Conservation (phyloP, 129 eudicot genomes). For the Dittrichia graveolens region DNA sequence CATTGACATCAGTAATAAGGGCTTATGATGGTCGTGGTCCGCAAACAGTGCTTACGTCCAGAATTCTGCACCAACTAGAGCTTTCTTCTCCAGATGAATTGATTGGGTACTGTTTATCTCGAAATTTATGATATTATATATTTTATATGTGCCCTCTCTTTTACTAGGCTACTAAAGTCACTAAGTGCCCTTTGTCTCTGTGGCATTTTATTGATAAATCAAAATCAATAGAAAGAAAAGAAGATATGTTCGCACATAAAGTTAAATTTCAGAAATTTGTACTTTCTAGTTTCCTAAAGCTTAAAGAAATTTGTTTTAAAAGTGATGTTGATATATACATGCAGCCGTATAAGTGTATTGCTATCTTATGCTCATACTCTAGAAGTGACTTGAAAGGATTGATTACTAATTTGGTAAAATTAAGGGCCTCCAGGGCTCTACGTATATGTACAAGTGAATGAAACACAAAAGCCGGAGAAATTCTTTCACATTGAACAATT, state of each 20-base stretch:
- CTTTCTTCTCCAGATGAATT: slow-evolving; percentile 93
- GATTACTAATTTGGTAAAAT: too few species aligned
- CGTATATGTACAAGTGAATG: too few species aligned
- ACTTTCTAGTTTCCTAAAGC: neutral
- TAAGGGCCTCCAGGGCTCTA: too few species aligned
- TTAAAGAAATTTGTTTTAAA: neutral
- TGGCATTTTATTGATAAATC: slow-evolving; percentile 2
- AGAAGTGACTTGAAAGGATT: too few species aligned
- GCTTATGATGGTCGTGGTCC: slow-evolving; percentile 99
- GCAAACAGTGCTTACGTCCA: slow-evolving; percentile 57
- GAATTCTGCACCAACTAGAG: slow-evolving; percentile 58
- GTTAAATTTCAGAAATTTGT: neutral
- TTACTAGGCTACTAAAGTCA: slow-evolving; percentile 5
- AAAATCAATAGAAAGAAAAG: neutral
- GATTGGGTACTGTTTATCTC: slow-evolving; percentile 66
- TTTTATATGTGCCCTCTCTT: neutral
- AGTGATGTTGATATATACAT: neutral
- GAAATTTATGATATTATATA: slow-evolving; percentile 19
- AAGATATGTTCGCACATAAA: neutral
- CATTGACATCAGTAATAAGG: slow-evolving; percentile 86
- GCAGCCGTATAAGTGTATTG: slow-evolving; percentile 10
- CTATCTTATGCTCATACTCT: neutral
- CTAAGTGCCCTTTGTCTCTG: neutral
- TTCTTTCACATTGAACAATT: too few species aligned
- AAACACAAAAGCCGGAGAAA: too few species aligned